These are phyloP conservation scores for Cladosporium sp. DNA, from an alignment of 2,329 filamentous ascomycete species.

Conservation along the genomic window DNA sequence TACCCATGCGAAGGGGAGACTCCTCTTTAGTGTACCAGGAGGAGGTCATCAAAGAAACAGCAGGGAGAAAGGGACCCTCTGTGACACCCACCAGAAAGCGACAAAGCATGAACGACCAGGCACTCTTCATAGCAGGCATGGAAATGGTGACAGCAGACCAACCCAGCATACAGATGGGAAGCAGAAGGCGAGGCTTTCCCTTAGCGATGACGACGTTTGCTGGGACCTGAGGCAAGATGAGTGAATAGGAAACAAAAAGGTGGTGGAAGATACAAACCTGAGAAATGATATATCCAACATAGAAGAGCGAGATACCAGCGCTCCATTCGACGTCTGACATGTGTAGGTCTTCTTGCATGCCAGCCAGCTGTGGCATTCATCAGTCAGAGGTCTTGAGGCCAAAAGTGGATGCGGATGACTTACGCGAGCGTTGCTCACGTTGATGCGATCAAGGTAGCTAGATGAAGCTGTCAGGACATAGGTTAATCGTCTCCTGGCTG, in stretches of 20 bases:
- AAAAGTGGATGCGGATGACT: conserved; percentile 29
- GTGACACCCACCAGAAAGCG: conserved; percentile 39
- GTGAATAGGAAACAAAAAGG: too few relatives aligned
- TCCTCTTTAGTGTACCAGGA: conserved; percentile 52
- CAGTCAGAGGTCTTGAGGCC: too few relatives aligned
- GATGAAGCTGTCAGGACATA: not conserved
- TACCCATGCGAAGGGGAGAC: conserved; percentile 46
- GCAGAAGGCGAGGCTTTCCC: conserved; percentile 29
- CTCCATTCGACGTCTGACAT: conserved; percentile 43
- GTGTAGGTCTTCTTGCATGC: conserved; percentile 43
- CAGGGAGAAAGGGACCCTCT: conserved; percentile 47
- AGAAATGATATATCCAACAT: conserved; percentile 36
- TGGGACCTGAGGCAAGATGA: conserved; percentile 32
- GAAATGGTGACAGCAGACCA: conserved; percentile 32
- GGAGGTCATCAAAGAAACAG: conserved; percentile 43
- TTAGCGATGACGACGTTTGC: conserved; percentile 36
- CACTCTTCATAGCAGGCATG: conserved; percentile 33
- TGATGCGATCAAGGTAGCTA: conserved; percentile 35
- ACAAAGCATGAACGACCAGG: conserved; percentile 33
- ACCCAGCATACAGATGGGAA: conserved; percentile 30
- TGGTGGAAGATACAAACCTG: too few relatives aligned
- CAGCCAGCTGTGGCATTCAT: conserved; percentile 25
- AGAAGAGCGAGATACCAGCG: conserved; percentile 41
- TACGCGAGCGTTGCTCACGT: conserved; percentile 38
- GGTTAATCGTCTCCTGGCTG: not conserved